A percentile compares a stretch with the other conserved stretches of the same genome.
phyloP scores from a whole-genome alignment of 2,329 filamentous ascomycete genomes.

The Colletotrichum cereale region DNA sequence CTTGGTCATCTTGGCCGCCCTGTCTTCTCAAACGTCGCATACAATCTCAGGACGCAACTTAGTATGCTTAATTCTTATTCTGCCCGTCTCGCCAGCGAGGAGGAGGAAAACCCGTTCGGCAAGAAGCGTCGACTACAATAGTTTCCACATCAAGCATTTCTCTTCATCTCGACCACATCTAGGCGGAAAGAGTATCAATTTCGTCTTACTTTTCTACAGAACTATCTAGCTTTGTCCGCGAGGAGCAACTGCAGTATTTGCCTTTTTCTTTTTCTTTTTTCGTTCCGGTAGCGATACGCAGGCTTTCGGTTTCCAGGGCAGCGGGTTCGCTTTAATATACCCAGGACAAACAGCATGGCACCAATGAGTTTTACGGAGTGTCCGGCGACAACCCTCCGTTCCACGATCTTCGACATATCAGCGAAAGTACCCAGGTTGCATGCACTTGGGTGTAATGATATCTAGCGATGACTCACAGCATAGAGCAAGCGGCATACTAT shows the following conservation, averaged over 20 bases:
- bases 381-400: too few relatives aligned
- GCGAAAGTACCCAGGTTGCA: not conserved
- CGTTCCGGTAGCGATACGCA: not conserved
- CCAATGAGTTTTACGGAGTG: not conserved
- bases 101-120: not conserved
- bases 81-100: not conserved
- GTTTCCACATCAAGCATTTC: not conserved
- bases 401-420: not conserved
- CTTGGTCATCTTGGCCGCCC: not conserved
- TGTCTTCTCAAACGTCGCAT: not conserved
- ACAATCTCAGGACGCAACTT: not conserved
- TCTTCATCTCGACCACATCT: too few relatives aligned
- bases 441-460: not conserved
- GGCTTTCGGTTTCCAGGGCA: not conserved
- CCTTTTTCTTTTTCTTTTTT: not conserved
- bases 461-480: not conserved
- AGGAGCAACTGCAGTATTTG: not conserved
- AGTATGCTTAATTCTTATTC: not conserved
- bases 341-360: not conserved
- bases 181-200: not conserved
- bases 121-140: not conserved
- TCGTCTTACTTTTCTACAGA: not conserved
- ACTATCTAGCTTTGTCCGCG: not conserved
- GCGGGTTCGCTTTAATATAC: too few relatives aligned
- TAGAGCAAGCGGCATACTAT: not conserved